Evolutionary conservation across 2,329 filamentous ascomycete species (phyloP).

Genomic region (Ilyonectria mors-panacis): DNA sequence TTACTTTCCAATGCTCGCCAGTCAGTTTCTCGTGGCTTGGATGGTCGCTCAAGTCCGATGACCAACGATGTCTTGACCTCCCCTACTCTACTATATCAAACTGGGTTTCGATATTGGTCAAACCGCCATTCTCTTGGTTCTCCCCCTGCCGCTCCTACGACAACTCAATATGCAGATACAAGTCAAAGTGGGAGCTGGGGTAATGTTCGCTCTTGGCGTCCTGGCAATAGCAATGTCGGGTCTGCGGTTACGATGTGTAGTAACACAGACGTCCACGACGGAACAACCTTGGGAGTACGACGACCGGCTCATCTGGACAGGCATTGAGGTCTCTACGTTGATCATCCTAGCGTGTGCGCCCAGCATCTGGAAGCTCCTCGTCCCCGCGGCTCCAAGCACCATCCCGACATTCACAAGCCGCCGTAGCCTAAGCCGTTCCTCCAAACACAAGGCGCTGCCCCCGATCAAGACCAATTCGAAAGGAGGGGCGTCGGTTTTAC

Average conservation of each 20-base stretch:
- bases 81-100: slow-evolving; percentile 57
- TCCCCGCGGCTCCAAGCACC: slow-evolving; percentile 1
- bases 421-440: slow-evolving; percentile 39
- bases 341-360: slow-evolving; percentile 60
- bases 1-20: slow-evolving; percentile 59
- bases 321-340: slow-evolving; percentile 59
- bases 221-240: slow-evolving; percentile 57
- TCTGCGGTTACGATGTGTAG: slow-evolving; percentile 54
- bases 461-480: slow-evolving; percentile 16
- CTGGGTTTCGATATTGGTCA: slow-evolving; percentile 63
- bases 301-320: slow-evolving; percentile 60
- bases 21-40: slow-evolving; percentile 54
- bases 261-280: slow-evolving; percentile 50
- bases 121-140: slow-evolving; percentile 60
- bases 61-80: slow-evolving; percentile 40
- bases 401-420: slow-evolving; percentile 13
- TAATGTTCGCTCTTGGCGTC: slow-evolving; percentile 62
- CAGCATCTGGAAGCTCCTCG: slow-evolving; percentile 50
- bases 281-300: slow-evolving; percentile 61
- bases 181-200: slow-evolving; percentile 59
- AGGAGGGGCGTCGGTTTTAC: slow-evolving; percentile 16
- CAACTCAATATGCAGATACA: slow-evolving; percentile 56
- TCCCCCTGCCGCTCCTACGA: slow-evolving; percentile 60
- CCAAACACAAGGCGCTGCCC: slow-evolving; percentile 16
- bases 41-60: slow-evolving; percentile 35